These are phyloP conservation scores for Eutrema yunnanense DNA, from an alignment of 345 rosid species.

Conservation along the genomic window DNA sequence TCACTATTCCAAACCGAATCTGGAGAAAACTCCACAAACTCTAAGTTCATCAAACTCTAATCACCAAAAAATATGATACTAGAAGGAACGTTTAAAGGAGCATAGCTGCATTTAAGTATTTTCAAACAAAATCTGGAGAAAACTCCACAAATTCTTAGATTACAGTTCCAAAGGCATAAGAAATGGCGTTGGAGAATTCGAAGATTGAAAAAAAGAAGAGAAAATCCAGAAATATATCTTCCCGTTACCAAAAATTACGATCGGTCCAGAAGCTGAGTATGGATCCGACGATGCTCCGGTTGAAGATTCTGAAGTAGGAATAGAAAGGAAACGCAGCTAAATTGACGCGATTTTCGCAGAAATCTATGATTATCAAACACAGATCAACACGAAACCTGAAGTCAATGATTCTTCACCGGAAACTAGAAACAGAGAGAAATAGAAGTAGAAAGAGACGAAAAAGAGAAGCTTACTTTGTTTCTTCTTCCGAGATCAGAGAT, in stretches of 20 bases:
- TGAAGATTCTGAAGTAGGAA: neutral
- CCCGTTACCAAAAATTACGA: neutral
- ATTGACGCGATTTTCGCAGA: conserved; percentile 4
- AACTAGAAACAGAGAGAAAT: neutral
- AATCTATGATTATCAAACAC: conserved; percentile 5
- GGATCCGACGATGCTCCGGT: neutral
- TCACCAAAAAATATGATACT: too few species aligned
- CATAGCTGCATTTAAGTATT: neutral
- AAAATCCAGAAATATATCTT: neutral
- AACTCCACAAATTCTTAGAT: neutral
- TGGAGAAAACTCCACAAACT: neutral
- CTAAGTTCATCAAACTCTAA: too few species aligned
- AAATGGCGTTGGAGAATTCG: neutral
- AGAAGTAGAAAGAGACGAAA: neutral
- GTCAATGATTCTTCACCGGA: neutral
- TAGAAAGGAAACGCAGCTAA: neutral
- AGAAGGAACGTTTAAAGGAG: too few species aligned
- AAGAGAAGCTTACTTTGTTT: neutral
- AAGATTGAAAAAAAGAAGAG: neutral
- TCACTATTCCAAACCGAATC: neutral
- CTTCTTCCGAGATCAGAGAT: conserved; percentile 13
- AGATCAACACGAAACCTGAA: neutral
- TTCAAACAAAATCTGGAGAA: neutral
- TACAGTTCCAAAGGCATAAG: neutral
- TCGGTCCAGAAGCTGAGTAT: conserved; percentile 1